phyloP scores from a whole-genome alignment of 768 basidiomycete genomes.

The Rhizopogon vesiculosus region DNA sequence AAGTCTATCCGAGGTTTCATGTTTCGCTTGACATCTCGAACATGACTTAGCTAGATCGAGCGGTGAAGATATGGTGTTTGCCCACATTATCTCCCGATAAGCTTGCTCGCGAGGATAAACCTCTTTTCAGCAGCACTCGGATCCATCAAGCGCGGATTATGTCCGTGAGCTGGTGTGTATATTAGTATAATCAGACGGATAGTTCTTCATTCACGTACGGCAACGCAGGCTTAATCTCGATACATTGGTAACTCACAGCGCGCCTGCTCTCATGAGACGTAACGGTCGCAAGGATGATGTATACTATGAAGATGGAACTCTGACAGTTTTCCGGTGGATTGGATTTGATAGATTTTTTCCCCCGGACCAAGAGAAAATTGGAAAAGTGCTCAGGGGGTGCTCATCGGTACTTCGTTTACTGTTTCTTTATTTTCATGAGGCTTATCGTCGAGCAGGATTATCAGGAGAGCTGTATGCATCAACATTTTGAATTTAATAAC shows the following conservation, averaged over 20 bases:
- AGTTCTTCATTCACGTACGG: background rate
- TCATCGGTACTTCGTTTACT: slow-evolving; percentile 44
- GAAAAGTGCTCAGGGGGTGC: slow-evolving; percentile 47
- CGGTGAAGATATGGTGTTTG: slow-evolving; percentile 72
- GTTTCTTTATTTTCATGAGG: background rate
- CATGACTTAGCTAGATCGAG: slow-evolving; percentile 55
- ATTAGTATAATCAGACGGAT: background rate
- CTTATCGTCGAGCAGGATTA: slow-evolving; percentile 49
- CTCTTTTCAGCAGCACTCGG: slow-evolving; percentile 62
- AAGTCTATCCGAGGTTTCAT: slow-evolving; percentile 17
- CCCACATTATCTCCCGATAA: slow-evolving; percentile 32
- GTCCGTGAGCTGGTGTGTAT: slow-evolving; percentile 56
- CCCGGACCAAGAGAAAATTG: slow-evolving; percentile 27
- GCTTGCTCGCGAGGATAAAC: slow-evolving; percentile 65
- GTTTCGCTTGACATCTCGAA: background rate
- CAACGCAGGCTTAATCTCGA: slow-evolving; percentile 51
- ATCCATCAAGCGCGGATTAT: slow-evolving; percentile 64
- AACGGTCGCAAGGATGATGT: slow-evolving; percentile 15
- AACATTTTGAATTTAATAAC: background rate
- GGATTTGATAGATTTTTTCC: slow-evolving; percentile 63
- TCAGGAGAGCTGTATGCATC: slow-evolving; percentile 62
- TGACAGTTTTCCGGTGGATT: slow-evolving; percentile 68
- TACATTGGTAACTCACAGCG: slow-evolving; percentile 48
- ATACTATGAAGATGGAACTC: slow-evolving; percentile 41
- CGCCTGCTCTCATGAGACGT: slow-evolving; percentile 43